Percentiles rank a stretch among this genome's conserved stretches.
Evolutionary conservation across 2,329 filamentous ascomycete genomes (phyloP).

Genomic region (Pseudomassariella vexata): DNA sequence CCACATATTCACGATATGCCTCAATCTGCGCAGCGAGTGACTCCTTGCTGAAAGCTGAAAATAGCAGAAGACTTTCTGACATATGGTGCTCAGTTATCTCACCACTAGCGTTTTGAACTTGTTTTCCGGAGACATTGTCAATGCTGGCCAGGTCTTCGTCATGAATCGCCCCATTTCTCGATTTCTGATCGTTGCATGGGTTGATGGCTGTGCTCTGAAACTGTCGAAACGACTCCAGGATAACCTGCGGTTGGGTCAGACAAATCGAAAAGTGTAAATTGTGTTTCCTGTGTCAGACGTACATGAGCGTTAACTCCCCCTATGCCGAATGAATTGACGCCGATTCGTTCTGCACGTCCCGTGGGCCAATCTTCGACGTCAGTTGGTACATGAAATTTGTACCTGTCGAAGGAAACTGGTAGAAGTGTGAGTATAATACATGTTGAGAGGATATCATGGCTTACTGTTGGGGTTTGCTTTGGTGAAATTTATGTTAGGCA

Average conservation of each 20-base stretch:
- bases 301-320: constrained; percentile 20
- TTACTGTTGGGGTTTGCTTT: constrained; percentile 16
- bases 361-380: constrained; percentile 11
- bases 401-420: neutral
- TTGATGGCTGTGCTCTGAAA: no score
- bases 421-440: constrained; percentile 7
- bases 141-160: neutral
- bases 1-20: neutral
- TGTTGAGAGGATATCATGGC: constrained; percentile 11
- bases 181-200: no score
- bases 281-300: no score
- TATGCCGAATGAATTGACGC: constrained; percentile 22
- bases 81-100: neutral
- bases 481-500: constrained; percentile 26
- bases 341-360: constrained; percentile 11
- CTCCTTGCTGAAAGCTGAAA: neutral
- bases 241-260: no score
- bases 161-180: constrained; percentile 4
- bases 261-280: no score
- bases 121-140: neutral
- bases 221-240: no score
- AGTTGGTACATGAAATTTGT: constrained; percentile 1
- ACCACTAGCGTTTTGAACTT: neutral
- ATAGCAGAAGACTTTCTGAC: neutral
- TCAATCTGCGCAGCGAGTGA: neutral